Evolutionary conservation across 352 stramenopile genomes (phyloP), one percentile per base, ranked within the genome.

Genomic region (Phytophthora hibernalis): DNA sequence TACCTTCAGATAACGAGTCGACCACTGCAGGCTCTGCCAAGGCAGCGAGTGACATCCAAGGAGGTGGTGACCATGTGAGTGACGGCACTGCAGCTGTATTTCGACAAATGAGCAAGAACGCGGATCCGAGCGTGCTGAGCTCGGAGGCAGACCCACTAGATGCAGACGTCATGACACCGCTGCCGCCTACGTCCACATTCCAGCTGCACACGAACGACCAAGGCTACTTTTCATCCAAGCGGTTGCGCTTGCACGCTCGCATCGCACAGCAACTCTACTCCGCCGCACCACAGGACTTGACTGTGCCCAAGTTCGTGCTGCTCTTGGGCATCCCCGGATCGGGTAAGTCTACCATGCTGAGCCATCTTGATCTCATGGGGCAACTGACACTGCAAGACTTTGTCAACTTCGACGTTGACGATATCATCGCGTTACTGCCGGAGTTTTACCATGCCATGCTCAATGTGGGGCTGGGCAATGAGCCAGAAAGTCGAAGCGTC

Each of bases 401-500:
- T 74, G 85, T 92, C 43, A 93, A 92, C 68, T 93, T 93, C 56
- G 85, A 92, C 37, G 80, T 93, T 7, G 85, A 93, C 62, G 85
- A 93, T 62, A 68, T 91, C 31, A 92, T 92, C 56, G 84, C 85
- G 18, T 72, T 94, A 51, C 64, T 94, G 24, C 85, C 83, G 9
- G 83, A 92, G 70, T 94, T 89, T 38, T 92, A 94, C 57, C 83
- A 92, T 61, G 76, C 86, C 6, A 90, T 93, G 86, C 82, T 94
- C 33, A 93, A 92, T 48, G 80, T 94, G 49, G 86, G 86, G 7
- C 54, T 92, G 7, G 84, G 86, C 30, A 94, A 93, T 40, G 76
- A 84, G 15, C 76, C 71, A 2, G 65, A 75, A 47, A 78, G 70
- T 16, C 61, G 66, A 33, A 75, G 61, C 33, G 56, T 57, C 9